phyloP scores from a whole-genome alignment of 2,329 filamentous ascomycete genomes.

The Myriosclerotinia scirpicola region DNA sequence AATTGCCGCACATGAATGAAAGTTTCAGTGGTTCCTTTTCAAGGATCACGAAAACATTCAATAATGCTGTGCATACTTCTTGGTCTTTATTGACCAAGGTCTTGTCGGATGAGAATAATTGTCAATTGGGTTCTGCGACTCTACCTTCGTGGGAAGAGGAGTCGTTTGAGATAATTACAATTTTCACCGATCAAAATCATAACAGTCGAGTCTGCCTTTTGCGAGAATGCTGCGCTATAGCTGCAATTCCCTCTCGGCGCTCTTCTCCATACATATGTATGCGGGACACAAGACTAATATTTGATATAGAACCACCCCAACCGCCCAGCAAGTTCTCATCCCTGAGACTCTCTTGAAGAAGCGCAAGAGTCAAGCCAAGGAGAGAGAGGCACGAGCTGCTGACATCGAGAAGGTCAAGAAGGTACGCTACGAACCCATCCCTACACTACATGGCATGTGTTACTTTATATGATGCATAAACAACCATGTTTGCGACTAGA shows the following conservation, averaged over 20 bases:
- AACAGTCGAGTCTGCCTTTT: slow-evolving; percentile 76
- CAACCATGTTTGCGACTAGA: slow-evolving; percentile 84
- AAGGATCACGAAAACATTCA: slow-evolving; percentile 29
- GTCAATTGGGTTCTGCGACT: slow-evolving; percentile 33
- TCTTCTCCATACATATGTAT: slow-evolving; percentile 63
- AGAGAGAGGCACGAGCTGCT: slow-evolving; percentile 81
- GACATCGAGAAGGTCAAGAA: slow-evolving; percentile 85
- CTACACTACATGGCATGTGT: slow-evolving; percentile 5
- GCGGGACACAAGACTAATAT: slow-evolving; percentile 77
- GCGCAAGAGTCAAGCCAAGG: slow-evolving; percentile 99
- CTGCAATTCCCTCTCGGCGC: slow-evolving; percentile 91
- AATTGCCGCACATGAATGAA: slow-evolving; percentile 57
- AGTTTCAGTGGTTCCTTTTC: slow-evolving; percentile 39
- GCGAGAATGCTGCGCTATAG: slow-evolving; percentile 88
- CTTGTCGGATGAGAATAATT: slow-evolving; percentile 72
- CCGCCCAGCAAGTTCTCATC: slow-evolving; percentile 92
- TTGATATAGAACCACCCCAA: slow-evolving; percentile 78
- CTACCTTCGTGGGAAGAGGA: slow-evolving; percentile 31
- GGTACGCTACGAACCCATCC: slow-evolving; percentile 50
- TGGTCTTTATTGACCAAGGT: slow-evolving; percentile 58
- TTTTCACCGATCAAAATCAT: slow-evolving; percentile 77
- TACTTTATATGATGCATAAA: slow-evolving; percentile 74
- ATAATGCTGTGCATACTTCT: slow-evolving; percentile 45
- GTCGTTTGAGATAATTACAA: slow-evolving; percentile 33
- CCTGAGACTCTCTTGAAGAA: slow-evolving; percentile 99